phyloP scores from a whole-genome alignment of 495 filamentous ascomycete genomes.

The Daldinia bambusicola region DNA sequence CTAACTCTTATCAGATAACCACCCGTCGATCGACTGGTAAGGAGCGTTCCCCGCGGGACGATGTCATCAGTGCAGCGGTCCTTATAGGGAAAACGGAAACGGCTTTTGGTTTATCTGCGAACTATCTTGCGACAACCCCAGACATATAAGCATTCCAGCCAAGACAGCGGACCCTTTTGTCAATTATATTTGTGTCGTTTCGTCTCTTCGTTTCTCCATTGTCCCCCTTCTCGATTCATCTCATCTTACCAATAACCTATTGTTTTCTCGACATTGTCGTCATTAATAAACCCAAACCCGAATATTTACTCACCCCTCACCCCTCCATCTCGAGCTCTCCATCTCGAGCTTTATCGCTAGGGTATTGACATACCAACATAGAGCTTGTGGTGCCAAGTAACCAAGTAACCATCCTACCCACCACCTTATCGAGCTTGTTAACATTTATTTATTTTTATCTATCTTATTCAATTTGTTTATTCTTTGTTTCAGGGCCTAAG shows the following conservation, averaged over 20 bases:
- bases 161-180: slow-evolving; percentile 37
- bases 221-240: slow-evolving; percentile 14
- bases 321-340: background rate
- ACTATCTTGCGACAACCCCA: slow-evolving; percentile 38
- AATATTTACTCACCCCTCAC: background rate
- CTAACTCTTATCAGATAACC: slow-evolving; percentile 45
- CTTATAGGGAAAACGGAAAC: slow-evolving; percentile 41
- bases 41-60: slow-evolving; percentile 41
- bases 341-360: too few species aligned
- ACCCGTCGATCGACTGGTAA: slow-evolving; percentile 45
- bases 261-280: slow-evolving; percentile 26
- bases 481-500: slow-evolving; percentile 31
- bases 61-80: slow-evolving; percentile 43
- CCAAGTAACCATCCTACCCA: slow-evolving; percentile 6
- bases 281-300: slow-evolving; percentile 17
- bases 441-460: slow-evolving; percentile 18
- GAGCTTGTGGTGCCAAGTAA: slow-evolving; percentile 16
- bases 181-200: slow-evolving; percentile 29
- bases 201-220: slow-evolving; percentile 25
- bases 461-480: slow-evolving; percentile 16
- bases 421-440: slow-evolving; percentile 20
- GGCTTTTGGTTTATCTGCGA: slow-evolving; percentile 47
- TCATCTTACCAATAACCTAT: slow-evolving; percentile 20
- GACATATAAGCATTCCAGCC: slow-evolving; percentile 41
- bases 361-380: too few species aligned